Conservation (phyloP, 2,329 filamentous ascomycete genomes). For the Verticillium klebahnii region DNA sequence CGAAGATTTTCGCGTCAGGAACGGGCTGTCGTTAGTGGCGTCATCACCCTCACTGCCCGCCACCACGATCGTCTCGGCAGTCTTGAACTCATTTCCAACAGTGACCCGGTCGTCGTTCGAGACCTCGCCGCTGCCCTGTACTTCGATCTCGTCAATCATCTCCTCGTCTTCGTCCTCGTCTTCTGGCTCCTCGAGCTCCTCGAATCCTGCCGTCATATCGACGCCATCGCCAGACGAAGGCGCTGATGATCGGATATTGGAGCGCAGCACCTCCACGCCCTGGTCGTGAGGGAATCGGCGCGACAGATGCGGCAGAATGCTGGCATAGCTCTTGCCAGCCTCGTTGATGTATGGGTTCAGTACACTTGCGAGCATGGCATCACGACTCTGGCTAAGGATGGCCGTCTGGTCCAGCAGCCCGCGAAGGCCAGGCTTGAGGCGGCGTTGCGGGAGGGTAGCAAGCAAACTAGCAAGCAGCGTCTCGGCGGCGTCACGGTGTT, state of each 20-base stretch:
- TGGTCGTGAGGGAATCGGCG: conserved; percentile 58
- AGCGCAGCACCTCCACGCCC: conserved; percentile 66
- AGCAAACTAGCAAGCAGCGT: conserved; percentile 60
- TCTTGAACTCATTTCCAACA: not conserved
- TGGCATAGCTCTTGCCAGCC: conserved; percentile 61
- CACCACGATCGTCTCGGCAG: conserved; percentile 3
- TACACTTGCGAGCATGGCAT: conserved; percentile 76
- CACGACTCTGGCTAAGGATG: conserved; percentile 63
- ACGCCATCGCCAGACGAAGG: conserved; percentile 7
- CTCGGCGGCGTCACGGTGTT: conserved; percentile 52
- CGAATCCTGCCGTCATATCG: conserved; percentile 11
- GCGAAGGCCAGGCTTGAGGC: conserved; percentile 66
- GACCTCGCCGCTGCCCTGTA: conserved; percentile 28
- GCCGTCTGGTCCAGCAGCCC: conserved; percentile 76
- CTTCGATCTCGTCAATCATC: conserved; percentile 23
- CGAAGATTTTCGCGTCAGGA: conserved; percentile 18
- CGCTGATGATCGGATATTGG: conserved; percentile 44
- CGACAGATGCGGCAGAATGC: conserved; percentile 75
- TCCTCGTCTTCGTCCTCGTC: conserved; percentile 43
- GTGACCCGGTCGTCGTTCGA: conserved; percentile 13
- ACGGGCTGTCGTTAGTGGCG: conserved; percentile 24
- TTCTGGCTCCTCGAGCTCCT: conserved; percentile 29
- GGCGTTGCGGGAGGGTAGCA: conserved; percentile 57
- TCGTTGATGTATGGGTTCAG: conserved; percentile 68
- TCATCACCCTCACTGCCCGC: conserved; percentile 12